Base-by-base conservation (phyloP, 345 rosid species). In the Aethionema arabicum region DNA sequence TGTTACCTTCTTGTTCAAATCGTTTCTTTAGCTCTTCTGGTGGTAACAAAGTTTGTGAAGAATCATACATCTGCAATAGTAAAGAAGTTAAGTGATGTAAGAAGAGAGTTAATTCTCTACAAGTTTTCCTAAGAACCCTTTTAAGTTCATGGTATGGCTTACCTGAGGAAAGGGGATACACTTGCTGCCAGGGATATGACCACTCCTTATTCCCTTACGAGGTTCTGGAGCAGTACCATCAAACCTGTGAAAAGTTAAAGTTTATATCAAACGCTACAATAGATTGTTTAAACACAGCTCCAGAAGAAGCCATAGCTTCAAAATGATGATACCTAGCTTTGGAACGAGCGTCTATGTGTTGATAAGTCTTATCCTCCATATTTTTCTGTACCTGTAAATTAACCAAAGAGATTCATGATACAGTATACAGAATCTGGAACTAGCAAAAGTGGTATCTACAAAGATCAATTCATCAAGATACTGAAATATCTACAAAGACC, bases 141-240 rank as follows among this genome's bases (percentile, higher is more conserved):
- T 43, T 58, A n/a, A 7, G 9, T 41, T 41, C 45, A 41, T 11
- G 47, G 15, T 11, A 6, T 8, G 14, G 6, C n/a, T 70, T 76
- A 85, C 99, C 77, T 82, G 85, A n/a, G 78, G 75, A 63, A 86
- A 95, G 65, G 99, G 96, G 66, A 88, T 72, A 71, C 96, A 95
- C 72, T 86, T 88, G 91, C 97, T 90, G 41, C 91, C 92, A 56
- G 99, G 97, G 32, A 95, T 81, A 77, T 95, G 97, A 56, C 99
- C 99, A 38, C 99, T 86, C 54, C 82, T 85, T 66, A 90, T 76
- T 65, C 96, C 98, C 69, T 90, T 90, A 14, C 99, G 88, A 21
- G 93, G 98, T 66, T 95, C 99, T 7, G 91, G 88, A 30, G 83
- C 96, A 69, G 82, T 58, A 37, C 99, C 99, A 30, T 90, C 93